These are phyloP conservation scores for Sporothrix brasiliensis DNA, from an alignment of 2,329 filamentous ascomycete genomes.

Conservation along the genomic window DNA sequence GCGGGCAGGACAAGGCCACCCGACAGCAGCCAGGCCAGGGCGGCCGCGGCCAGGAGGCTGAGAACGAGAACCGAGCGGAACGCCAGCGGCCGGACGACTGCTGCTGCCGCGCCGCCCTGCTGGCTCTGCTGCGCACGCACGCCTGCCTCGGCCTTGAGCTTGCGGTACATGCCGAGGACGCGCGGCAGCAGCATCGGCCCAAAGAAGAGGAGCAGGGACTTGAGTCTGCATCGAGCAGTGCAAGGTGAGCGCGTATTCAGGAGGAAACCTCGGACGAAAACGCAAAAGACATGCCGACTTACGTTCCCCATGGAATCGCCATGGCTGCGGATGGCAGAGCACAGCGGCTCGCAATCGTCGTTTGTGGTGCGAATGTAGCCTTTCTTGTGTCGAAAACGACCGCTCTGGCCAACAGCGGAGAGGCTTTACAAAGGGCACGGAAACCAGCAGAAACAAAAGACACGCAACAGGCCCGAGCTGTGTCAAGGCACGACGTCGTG, in stretches of 20 bases:
- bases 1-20: slow-evolving; percentile 24
- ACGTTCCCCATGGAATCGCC: slow-evolving; percentile 55
- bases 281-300: slow-evolving; percentile 40
- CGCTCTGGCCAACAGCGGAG: too few species aligned
- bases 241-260: neutral
- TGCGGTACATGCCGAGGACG: slow-evolving; percentile 66
- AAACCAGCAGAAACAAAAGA: neutral
- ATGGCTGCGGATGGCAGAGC: slow-evolving; percentile 29
- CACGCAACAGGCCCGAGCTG: neutral
- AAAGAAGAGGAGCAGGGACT: slow-evolving; percentile 63
- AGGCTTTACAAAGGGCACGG: neutral
- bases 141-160: slow-evolving; percentile 50
- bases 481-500: neutral
- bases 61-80: slow-evolving; percentile 64
- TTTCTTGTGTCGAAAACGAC: neutral
- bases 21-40: slow-evolving; percentile 31
- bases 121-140: slow-evolving; percentile 44
- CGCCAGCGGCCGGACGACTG: slow-evolving; percentile 52
- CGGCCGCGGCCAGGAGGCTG: slow-evolving; percentile 47
- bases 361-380: neutral
- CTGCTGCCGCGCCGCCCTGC: slow-evolving; percentile 51
- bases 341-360: neutral
- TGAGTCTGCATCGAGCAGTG: slow-evolving; percentile 48
- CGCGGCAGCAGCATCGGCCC: slow-evolving; percentile 73
- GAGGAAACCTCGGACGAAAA: neutral